Evolutionary conservation across 2,329 filamentous ascomycete genomes (phyloP).

Genomic region (Venturia pyrina): DNA sequence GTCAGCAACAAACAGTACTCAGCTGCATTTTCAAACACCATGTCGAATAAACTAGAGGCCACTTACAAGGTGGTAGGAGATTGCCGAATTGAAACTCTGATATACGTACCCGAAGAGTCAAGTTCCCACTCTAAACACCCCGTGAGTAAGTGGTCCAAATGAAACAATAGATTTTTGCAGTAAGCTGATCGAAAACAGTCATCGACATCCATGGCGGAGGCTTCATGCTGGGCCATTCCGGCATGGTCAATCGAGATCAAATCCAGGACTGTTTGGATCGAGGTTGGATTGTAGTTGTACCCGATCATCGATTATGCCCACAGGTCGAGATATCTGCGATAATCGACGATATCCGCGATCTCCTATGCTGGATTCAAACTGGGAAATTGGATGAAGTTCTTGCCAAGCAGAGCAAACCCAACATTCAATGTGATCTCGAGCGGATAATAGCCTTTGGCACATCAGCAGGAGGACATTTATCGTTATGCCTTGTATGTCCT

Average conservation of each 20-base stretch:
- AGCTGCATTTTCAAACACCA: background rate
- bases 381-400: slow-evolving; percentile 21
- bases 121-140: background rate
- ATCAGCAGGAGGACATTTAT: slow-evolving; percentile 27
- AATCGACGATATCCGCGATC: slow-evolving; percentile 26
- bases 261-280: slow-evolving; percentile 15
- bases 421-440: slow-evolving; percentile 19
- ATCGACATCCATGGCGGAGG: slow-evolving; percentile 30
- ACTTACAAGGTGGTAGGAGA: slow-evolving; percentile 13
- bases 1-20: background rate
- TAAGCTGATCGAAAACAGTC: background rate
- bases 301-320: slow-evolving; percentile 24
- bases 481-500: slow-evolving; percentile 34
- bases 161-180: background rate
- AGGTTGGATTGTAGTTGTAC: slow-evolving; percentile 18
- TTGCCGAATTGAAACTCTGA: slow-evolving; percentile 12
- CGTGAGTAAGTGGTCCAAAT: background rate
- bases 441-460: slow-evolving; percentile 29
- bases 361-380: slow-evolving; percentile 27
- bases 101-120: slow-evolving; percentile 11
- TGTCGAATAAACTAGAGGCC: background rate
- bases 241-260: slow-evolving; percentile 15
- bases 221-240: slow-evolving; percentile 30
- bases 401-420: background rate
- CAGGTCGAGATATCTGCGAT: slow-evolving; percentile 24